phyloP scores from a whole-genome alignment of 306 rosid genomes.

The Cicer chorassanicum region DNA sequence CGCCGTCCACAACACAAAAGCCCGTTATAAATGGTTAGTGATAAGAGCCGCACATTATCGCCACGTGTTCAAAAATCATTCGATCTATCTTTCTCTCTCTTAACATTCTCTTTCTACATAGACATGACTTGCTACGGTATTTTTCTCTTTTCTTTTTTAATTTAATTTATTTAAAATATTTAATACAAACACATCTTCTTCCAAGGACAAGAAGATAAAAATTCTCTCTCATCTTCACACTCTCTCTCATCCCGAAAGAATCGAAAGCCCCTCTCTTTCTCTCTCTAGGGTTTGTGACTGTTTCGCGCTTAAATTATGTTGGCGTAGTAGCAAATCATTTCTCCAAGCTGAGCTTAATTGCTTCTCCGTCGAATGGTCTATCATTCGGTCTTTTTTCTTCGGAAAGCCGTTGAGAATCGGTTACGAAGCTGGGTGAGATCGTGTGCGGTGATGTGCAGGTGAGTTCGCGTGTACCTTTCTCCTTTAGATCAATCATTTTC shows the following conservation, averaged over 20 bases:
- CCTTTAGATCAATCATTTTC: constrained; percentile 29
- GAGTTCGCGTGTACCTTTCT: constrained; percentile 46
- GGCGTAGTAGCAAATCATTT: constrained; percentile 48
- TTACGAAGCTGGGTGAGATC: constrained; percentile 43
- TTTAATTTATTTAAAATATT: background rate
- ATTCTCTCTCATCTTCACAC: constrained; percentile 47
- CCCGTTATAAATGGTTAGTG: constrained; percentile 56
- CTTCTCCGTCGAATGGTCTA: constrained; percentile 43
- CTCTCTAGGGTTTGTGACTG: constrained; percentile 80
- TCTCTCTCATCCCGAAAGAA: constrained; percentile 46
- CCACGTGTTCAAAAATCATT: constrained; percentile 51
- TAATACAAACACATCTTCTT: constrained; percentile 47
- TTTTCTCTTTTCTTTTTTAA: constrained; percentile 6
- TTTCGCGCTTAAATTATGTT: constrained; percentile 65
- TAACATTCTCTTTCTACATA: constrained; percentile 40
- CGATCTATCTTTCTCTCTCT: constrained; percentile 29
- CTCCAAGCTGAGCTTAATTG: constrained; percentile 39
- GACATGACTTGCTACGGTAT: constrained; percentile 50
- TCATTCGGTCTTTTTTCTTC: constrained; percentile 39
- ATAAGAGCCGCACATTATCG: constrained; percentile 60
- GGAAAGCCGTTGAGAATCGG: constrained; percentile 63
- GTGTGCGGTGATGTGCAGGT: constrained; percentile 44
- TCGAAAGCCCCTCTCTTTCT: constrained; percentile 69
- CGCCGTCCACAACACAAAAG: constrained; percentile 44
- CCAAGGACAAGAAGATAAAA: constrained; percentile 58